Base-by-base conservation (phyloP, 2,329 filamentous ascomycete species). In the Curvularia sp. region DNA sequence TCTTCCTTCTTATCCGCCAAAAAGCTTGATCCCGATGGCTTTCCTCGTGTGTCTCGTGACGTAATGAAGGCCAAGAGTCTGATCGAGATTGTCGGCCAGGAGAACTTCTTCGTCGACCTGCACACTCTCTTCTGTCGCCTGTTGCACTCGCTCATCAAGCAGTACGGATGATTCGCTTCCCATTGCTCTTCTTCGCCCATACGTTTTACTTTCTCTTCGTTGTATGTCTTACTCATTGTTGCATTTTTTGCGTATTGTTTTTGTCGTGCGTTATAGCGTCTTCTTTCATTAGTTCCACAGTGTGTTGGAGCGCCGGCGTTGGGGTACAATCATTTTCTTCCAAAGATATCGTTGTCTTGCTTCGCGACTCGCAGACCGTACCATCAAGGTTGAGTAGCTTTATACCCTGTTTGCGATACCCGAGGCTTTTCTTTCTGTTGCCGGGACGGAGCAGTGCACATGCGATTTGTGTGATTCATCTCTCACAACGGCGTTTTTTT, bases 1-100 rank as follows among this genome's bases (percentile, higher is more conserved):
- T 86, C 83, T 1, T 86, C 84, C 1, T 87, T 87, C 70, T 75
- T 87, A 19, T 84, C 84, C 1, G 83, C 83, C 32, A 83, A 85
- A 47, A 80, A 79, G 34, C 74, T 84, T 23, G 84, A 86, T 60
- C 83, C 84, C 2, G 82, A 85, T 64, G 84, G 84, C 6, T 83
- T 83, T 57, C 80, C 82, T 38, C 80, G 84, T 45, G 77, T 83
- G 8, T 79, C 78, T 5, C 82, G 82, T 47, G 82, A 84, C 30
- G 67, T 75, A 54, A 82, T 83, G 65, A 81, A 82, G 47, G 83
- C 84, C 21, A 81, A 84, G 60, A 84, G 82, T 53, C 74, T 87
- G n/a, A 80, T 82, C 13, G 84, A 87, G 67, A 85, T 87, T 49
- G 82, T 85, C 5, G 84, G 84, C 36, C 82, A 84, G 55, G 83